Percentiles rank a stretch among this genome's conserved stretches.
Evolutionary conservation across 2,329 filamentous ascomycete genomes (phyloP).

Genomic region (Arthrobotrys musiformis): DNA sequence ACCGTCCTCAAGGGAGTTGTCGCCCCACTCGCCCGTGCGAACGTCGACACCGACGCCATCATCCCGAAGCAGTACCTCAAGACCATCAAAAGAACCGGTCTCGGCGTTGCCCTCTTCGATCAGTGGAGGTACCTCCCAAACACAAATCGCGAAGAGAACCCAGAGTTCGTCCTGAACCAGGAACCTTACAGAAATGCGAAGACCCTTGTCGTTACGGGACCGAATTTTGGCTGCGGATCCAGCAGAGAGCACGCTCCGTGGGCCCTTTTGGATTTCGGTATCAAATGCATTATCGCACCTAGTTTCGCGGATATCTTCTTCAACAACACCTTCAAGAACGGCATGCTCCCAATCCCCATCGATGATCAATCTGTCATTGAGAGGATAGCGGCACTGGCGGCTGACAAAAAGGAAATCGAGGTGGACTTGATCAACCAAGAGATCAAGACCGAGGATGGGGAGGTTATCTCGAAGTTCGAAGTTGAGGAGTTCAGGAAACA

Average conservation of each 20-base stretch:
- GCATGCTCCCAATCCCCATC: conserved; percentile 90
- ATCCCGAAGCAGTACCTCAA: conserved; percentile 99
- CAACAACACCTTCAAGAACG: conserved; percentile 99
- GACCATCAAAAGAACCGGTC: conserved; percentile 96
- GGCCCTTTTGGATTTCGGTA: conserved; percentile 96
- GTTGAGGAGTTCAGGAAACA: conserved; percentile 95
- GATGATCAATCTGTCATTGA: conserved; percentile 74
- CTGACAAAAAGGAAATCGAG: conserved; percentile 83
- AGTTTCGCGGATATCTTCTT: conserved; percentile 94
- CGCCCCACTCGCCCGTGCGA: conserved; percentile 85
- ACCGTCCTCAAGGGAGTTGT: conserved; percentile 84
- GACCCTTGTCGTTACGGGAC: conserved; percentile 89
- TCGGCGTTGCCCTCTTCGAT: conserved; percentile 88
- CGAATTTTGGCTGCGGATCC: conserved; percentile 94
- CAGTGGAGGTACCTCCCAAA: conserved; percentile 80
- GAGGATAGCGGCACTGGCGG: conserved; percentile 79
- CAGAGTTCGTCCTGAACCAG: conserved; percentile 88
- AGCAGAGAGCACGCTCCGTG: conserved; percentile 96
- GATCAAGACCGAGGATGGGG: conserved; percentile 79
- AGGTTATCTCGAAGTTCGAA: conserved; percentile 80
- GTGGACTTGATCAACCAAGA: conserved; percentile 86
- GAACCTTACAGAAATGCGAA: conserved; percentile 84
- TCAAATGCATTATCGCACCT: conserved; percentile 90
- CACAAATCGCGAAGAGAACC: conserved; percentile 73
- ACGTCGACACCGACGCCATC: conserved; percentile 98